Base-by-base conservation (phyloP, 1,284 basidiomycete genomes). In the Meripilus lineatus region DNA sequence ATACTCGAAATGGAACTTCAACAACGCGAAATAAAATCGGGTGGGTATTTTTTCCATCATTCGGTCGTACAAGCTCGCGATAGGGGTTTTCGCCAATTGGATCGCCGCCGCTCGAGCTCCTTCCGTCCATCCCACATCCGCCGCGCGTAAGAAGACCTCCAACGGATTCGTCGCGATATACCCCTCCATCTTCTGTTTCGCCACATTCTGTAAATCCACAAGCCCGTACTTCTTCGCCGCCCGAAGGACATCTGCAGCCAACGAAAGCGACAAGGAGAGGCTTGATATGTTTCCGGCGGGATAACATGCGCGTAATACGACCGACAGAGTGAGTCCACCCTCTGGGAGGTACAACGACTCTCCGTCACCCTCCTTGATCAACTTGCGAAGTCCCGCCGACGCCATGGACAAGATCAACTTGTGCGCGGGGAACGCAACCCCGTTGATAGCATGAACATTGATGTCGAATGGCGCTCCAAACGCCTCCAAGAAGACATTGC, bases 81-180 rank as follows among this genome's bases (percentile, higher is more conserved):
- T 10, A 20, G 37, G 36, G n/a, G 38, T 26, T n/a, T n/a, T n/a
- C n/a, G n/a, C n/a, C 8, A 50, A 23, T 3, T 24, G 18, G 4
- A 36, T 10, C n/a, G 45, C 45, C 15, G 42, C 40, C 3, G 25
- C 7, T 18, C 40, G 20, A 4, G 46, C 46, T 34, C 37, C 43
- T 6, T 18, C 34, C 3, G 28, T 21, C 47, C 46, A 51, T 5
- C 33, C 44, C 20, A 40, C 30, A 15, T 43, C 28, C 21, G 26
- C 43, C 17, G 44, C 45, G 25, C 43, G 28, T 32, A 48, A 46
- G 38, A 46, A 51, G 23, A 42, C 13, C 4, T 40, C 32, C 14
- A 48, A 23, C 7, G 50, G 46, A 14, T 35, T n/a, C 11, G n/a
- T 13, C 11, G 25, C 23, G 15, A 25, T 7, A 22, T 40, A 7